These are phyloP conservation scores for Naganishia sp. DNA, from an alignment of 1,284 basidiomycete genomes.

Conservation along the genomic window DNA sequence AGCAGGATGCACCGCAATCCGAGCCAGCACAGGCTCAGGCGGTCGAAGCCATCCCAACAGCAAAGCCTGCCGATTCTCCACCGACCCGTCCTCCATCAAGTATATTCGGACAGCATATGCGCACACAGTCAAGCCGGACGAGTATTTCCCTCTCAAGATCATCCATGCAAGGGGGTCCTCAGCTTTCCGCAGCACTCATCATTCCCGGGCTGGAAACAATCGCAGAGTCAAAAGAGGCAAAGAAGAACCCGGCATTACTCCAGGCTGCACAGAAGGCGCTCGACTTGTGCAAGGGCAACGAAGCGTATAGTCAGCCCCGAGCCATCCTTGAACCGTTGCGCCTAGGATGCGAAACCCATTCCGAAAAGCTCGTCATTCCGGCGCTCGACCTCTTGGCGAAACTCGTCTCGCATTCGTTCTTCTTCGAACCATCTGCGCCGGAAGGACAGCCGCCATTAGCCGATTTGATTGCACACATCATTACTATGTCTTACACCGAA, in stretches of 20 bases:
- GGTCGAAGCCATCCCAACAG: not conserved
- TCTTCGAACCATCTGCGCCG: conserved; percentile 60
- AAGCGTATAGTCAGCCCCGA: conserved; percentile 60
- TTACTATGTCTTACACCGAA: conserved; percentile 88
- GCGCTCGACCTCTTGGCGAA: conserved; percentile 95
- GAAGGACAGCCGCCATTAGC: conserved; percentile 69
- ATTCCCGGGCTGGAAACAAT: conserved; percentile 85
- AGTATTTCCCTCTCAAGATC: conserved; percentile 23
- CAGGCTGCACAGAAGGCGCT: conserved; percentile 80
- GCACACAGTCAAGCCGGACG: conserved; percentile 17
- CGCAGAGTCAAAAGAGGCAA: conserved; percentile 84
- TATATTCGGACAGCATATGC: conserved; percentile 15
- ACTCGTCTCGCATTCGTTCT: conserved; percentile 93
- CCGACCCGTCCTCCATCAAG: conserved; percentile 12
- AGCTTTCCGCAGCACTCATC: conserved; percentile 59
- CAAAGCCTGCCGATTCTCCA: not conserved
- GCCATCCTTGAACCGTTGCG: conserved; percentile 90
- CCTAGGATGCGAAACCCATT: conserved; percentile 88
- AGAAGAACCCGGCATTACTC: conserved; percentile 73
- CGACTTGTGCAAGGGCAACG: conserved; percentile 68
- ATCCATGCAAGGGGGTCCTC: conserved; percentile 36
- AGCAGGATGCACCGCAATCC: not conserved
- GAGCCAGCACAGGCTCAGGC: not conserved
- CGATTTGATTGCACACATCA: conserved; percentile 87
- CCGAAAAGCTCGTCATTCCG: conserved; percentile 87